Conservation (phyloP, 345 rosid genomes). For the Brassica napus region DNA sequence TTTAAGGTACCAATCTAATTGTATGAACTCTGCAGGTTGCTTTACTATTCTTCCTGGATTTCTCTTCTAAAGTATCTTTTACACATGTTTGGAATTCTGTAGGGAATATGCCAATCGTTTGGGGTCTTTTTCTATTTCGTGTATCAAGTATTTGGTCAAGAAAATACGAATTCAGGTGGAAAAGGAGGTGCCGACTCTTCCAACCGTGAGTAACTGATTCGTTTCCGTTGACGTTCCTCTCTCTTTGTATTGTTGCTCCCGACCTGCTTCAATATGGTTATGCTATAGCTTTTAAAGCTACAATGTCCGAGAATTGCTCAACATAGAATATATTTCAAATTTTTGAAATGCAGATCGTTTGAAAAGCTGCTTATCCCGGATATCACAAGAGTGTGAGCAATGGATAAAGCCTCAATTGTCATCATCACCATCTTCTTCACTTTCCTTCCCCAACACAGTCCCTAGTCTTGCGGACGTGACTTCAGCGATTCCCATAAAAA, state of each 20-base stretch:
- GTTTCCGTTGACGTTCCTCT: conserved; percentile 13
- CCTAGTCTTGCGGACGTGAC: conserved; percentile 61
- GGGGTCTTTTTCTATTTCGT: conserved; percentile 76
- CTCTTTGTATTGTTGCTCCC: conserved; percentile 10
- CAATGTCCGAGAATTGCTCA: conserved; percentile 19
- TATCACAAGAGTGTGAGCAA: conserved; percentile 92
- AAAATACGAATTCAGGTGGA: conserved; percentile 53
- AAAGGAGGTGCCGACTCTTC: conserved; percentile 55
- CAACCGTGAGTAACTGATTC: conserved; percentile 62
- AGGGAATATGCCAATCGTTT: conserved; percentile 98
- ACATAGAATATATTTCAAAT: neutral
- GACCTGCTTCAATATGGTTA: neutral
- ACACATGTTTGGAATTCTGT: conserved; percentile 64
- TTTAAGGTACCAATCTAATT: conserved; percentile 63
- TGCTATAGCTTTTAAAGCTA: neutral
- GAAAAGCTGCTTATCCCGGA: conserved; percentile 59
- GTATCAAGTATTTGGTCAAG: conserved; percentile 78
- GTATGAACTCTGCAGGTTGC: conserved; percentile 12
- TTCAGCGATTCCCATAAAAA: conserved; percentile 58
- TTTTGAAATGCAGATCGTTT: conserved; percentile 62
- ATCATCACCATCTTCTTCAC: conserved; percentile 54
- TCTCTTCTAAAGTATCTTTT: conserved; percentile 47
- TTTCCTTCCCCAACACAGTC: conserved; percentile 46
- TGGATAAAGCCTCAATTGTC: conserved; percentile 72
- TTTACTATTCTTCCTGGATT: conserved; percentile 31